Conservation (phyloP, 306 rosid species). For the Delonix regia region DNA sequence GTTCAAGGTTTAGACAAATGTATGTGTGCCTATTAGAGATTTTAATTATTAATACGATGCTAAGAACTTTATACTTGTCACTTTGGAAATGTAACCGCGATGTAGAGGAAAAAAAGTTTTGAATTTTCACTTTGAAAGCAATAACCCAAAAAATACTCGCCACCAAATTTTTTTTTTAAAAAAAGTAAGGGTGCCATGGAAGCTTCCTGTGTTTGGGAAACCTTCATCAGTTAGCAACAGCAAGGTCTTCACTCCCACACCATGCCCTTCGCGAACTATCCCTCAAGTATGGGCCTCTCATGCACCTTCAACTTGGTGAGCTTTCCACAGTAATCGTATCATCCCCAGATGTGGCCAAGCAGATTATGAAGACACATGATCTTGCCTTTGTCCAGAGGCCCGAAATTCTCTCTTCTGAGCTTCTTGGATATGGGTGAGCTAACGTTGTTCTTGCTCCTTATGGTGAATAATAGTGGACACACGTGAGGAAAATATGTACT, state of each 20-base stretch:
- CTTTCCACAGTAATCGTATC: background rate
- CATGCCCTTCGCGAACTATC: slow-evolving; percentile 23
- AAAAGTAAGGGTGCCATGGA: too few species aligned
- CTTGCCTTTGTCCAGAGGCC: slow-evolving; percentile 34
- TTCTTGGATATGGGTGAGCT: background rate
- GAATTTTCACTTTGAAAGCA: too few species aligned
- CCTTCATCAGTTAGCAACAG: slow-evolving; percentile 31
- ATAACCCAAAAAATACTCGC: too few species aligned
- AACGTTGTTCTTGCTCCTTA: slow-evolving; percentile 30
- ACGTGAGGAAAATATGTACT: slow-evolving; percentile 37
- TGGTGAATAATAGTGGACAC: slow-evolving; percentile 46
- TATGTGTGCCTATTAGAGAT: too few species aligned
- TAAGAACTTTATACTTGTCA: too few species aligned
- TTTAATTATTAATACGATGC: too few species aligned
- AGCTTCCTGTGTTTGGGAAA: slow-evolving; percentile 38
- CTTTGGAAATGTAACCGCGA: too few species aligned
- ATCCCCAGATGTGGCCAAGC: slow-evolving; percentile 16
- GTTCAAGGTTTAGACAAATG: too few species aligned
- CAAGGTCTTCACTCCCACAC: slow-evolving; percentile 26
- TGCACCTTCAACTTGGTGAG: slow-evolving; percentile 27
- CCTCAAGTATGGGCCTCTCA: slow-evolving; percentile 24
- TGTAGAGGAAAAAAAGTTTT: too few species aligned
- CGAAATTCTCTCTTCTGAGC: too few species aligned
- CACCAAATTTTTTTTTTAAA: too few species aligned
- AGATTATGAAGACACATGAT: slow-evolving; percentile 34